Evolutionary conservation across 495 filamentous ascomycete genomes (phyloP).

Genomic region (Beverwykella pulmonaria): DNA sequence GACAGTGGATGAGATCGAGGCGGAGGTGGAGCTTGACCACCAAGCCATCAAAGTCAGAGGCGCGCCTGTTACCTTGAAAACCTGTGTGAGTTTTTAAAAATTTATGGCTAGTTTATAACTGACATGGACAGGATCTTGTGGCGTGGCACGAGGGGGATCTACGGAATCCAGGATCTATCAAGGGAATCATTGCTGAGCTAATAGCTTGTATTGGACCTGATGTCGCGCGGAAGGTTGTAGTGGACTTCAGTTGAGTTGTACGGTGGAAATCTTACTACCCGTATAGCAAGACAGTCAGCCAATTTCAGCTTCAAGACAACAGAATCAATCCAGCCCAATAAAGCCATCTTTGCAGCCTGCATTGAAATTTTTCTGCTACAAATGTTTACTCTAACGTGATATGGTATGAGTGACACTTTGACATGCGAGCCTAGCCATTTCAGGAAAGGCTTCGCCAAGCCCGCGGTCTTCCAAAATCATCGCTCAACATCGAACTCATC

Average conservation of each 20-base stretch:
- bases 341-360: too few species aligned
- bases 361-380: too few species aligned
- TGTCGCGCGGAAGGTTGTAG: constrained; percentile 57
- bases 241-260: constrained; percentile 35
- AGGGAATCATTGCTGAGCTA: constrained; percentile 72
- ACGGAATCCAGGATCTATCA: constrained; percentile 56
- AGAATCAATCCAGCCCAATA: too few species aligned
- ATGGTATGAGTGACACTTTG: too few species aligned
- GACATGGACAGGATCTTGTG: constrained; percentile 54
- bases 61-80: not conserved
- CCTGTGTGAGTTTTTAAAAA: constrained; percentile 1
- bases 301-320: too few species aligned
- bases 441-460: not conserved
- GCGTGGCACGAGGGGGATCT: constrained; percentile 67
- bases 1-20: constrained; percentile 62
- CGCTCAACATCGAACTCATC: not conserved
- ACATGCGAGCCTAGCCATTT: too few species aligned
- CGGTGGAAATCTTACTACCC: too few species aligned
- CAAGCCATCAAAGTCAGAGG: constrained; percentile 5
- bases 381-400: too few species aligned
- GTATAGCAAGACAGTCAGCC: too few species aligned
- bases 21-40: constrained; percentile 62
- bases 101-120: not conserved
- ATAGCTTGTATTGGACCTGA: constrained; percentile 75
- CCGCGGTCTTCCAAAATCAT: not conserved